These are phyloP conservation scores for Botrytis paeoniae DNA, from an alignment of 2,329 filamentous ascomycete genomes.

Conservation along the genomic window DNA sequence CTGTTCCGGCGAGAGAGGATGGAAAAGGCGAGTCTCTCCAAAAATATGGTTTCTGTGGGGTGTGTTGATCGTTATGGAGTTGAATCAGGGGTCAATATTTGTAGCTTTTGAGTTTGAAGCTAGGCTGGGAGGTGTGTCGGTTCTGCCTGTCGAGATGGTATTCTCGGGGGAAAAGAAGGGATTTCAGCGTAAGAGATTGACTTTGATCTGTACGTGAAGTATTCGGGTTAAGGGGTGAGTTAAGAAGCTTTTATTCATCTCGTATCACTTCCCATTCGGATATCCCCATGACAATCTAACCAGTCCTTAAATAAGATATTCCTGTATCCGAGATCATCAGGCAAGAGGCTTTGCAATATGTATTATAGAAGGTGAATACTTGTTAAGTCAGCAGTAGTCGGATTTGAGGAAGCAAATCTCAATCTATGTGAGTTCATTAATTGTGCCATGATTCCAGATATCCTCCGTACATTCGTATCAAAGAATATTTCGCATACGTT, in stretches of 20 bases:
- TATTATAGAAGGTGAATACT: slow-evolving; percentile 57
- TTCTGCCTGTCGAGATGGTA: background rate
- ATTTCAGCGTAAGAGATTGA: accelerated
- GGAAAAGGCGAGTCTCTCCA: too few species aligned
- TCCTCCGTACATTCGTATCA: slow-evolving; percentile 53
- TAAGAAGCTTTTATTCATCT: background rate
- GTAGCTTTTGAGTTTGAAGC: background rate
- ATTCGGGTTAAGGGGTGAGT: background rate
- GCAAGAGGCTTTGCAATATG: slow-evolving; percentile 57
- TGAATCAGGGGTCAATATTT: background rate
- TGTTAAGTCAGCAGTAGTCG: slow-evolving; percentile 66
- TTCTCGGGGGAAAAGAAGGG: too few species aligned
- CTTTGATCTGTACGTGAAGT: background rate
- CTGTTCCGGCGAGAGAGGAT: too few species aligned
- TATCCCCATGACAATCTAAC: background rate
- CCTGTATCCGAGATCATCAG: slow-evolving; percentile 33
- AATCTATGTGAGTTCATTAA: slow-evolving; percentile 39
- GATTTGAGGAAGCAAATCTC: slow-evolving; percentile 73
- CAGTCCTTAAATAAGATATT: background rate
- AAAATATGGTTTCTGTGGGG: background rate
- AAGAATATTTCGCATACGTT: slow-evolving; percentile 57
- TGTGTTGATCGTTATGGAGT: background rate
- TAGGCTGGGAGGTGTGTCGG: background rate
- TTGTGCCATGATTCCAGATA: slow-evolving; percentile 40
- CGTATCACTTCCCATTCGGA: slow-evolving; percentile 19